These are phyloP conservation scores for Euphrasia arctica DNA, from an alignment of 305 asterid species.

Conservation along the genomic window DNA sequence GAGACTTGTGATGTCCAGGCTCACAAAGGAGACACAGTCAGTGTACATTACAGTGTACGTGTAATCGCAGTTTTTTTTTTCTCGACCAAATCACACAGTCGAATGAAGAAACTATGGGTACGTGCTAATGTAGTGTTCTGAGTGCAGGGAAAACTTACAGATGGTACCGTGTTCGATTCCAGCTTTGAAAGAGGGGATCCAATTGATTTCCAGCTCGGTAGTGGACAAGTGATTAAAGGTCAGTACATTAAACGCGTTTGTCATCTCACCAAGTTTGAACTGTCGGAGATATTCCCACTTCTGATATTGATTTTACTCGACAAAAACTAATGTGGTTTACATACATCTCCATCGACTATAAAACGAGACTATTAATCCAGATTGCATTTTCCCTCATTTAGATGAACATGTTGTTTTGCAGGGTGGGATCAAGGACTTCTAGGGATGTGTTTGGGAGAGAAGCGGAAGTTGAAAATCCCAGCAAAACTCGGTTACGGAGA, in stretches of 20 bases:
- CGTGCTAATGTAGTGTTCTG: background rate
- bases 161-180: conserved; percentile 95
- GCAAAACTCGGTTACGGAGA: conserved; percentile 97
- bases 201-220: conserved; percentile 85
- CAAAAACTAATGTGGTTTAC: background rate
- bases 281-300: conserved; percentile 1
- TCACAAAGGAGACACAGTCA: conserved; percentile 83
- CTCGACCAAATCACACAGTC: background rate
- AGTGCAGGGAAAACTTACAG: conserved; percentile 88
- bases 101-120: background rate
- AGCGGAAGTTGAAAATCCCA: conserved; percentile 88
- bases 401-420: conserved; percentile 36
- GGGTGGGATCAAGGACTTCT: conserved; percentile 99
- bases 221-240: conserved; percentile 97
- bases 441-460: conserved; percentile 96
- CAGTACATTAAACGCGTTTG: conserved; percentile 6
- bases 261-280: background rate
- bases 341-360: background rate
- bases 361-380: background rate
- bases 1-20: conserved; percentile 75
- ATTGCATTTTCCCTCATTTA: background rate
- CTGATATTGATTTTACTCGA: background rate
- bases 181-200: conserved; percentile 97
- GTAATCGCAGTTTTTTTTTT: conserved; percentile 16
- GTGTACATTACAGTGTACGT: conserved; percentile 95